Base-by-base conservation (phyloP, 2,329 filamentous ascomycete species). In the Blastomyces gilchristii region DNA sequence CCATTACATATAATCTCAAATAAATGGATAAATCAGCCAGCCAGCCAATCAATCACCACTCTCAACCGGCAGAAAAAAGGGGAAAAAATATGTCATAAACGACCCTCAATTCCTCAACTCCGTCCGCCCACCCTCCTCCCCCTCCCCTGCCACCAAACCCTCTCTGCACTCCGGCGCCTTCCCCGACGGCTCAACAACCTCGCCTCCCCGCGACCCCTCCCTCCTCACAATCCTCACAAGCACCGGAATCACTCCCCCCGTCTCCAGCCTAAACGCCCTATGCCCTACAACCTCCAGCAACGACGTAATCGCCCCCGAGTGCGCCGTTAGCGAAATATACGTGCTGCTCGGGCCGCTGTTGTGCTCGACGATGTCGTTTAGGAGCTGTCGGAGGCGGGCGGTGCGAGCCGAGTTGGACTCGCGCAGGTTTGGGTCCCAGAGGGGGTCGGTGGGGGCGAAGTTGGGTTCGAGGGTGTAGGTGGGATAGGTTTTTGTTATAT, bases 281-380 rank as follows among this genome's bases (percentile, higher is more conserved):
- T 83, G 81, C 0, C 77, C 78, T 41, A 76, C 63, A 14, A 77
- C 72, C 47, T 74, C 69, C 65, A 86, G 68, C 31, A 85, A 73
- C 67, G 81, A 81, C 4, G 76, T 79, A 65, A 86, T 85, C 5
- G 81, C 81, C 0, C 83, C 83, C 0, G 82, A 85, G 71, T 87
- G 85, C 50, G 79, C 79, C 1, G 83, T 85, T 50, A 86, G 72
- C 2, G 80, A 82, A 12, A 86, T 70, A 59, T 80, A 81, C 0
- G 75, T 22, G n/a, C n/a, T 77, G 65, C 73, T 79, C 50, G 25
- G 37, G 4, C 43, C 31, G 25, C 7, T 28, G 9, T 70, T 68
- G 63, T 84, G 81, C 28, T 72, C 71, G 63, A 85, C 84, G 18
- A 87, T 74, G 63, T 85, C 81, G 63, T 82, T 77, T 31, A 87